A percentile compares a stretch with the other conserved stretches of the same genome.
Evolutionary conservation across 495 filamentous ascomycete species (phyloP).

Genomic region (Lasiosphaeria miniovina): DNA sequence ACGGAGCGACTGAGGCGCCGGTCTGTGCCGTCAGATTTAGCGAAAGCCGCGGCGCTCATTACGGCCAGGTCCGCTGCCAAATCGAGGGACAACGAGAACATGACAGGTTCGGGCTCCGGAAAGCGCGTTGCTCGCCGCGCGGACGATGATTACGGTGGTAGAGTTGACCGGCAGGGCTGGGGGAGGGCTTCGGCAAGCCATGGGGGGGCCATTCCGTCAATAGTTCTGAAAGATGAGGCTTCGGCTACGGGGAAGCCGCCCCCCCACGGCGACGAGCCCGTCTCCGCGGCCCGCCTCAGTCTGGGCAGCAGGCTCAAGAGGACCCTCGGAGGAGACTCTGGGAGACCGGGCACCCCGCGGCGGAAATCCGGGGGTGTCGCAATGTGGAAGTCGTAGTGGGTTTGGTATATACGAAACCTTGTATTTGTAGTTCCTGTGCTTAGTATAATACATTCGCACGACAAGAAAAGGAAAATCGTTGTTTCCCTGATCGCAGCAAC

Average conservation of each 20-base stretch:
- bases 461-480: too few species aligned
- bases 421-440: too few species aligned
- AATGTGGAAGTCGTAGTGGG: slow-evolving; percentile 18
- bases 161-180: slow-evolving; percentile 33
- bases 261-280: slow-evolving; percentile 30
- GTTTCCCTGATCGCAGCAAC: too few species aligned
- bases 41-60: slow-evolving; percentile 16
- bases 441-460: too few species aligned
- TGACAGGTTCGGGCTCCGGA: too few species aligned
- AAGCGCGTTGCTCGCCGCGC: neutral
- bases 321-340: slow-evolving; percentile 31
- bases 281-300: slow-evolving; percentile 44
- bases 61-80: neutral
- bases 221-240: neutral
- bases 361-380: slow-evolving; percentile 26
- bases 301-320: slow-evolving; percentile 44
- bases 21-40: slow-evolving; percentile 25
- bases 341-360: slow-evolving; percentile 23
- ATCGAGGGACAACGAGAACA: slow-evolving; percentile 4
- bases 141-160: slow-evolving; percentile 5
- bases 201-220: slow-evolving; percentile 11
- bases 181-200: slow-evolving; percentile 30
- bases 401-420: too few species aligned
- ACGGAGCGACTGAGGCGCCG: slow-evolving; percentile 15
- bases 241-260: slow-evolving; percentile 9